Evolutionary conservation across 352 stramenopile species (phyloP).

Genomic region (Phytophthora ohioensis): DNA sequence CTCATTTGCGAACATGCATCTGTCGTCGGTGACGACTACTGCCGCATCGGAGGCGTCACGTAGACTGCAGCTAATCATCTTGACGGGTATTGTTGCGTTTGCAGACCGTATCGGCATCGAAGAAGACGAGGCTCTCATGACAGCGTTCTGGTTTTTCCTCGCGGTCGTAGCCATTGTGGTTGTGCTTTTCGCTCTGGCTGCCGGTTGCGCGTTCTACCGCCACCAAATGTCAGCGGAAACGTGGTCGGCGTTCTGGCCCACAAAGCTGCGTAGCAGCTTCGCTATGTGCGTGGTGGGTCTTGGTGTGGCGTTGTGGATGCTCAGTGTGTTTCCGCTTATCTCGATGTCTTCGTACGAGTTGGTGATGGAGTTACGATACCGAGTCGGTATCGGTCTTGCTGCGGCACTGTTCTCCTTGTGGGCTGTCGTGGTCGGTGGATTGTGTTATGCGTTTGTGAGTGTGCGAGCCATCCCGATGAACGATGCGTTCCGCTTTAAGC

Average conservation of each 20-base stretch:
- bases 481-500: constrained; percentile 54
- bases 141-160: constrained; percentile 57
- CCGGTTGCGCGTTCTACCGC: constrained; percentile 28
- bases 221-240: constrained; percentile 38
- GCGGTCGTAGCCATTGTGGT: constrained; percentile 46
- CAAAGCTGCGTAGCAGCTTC: constrained; percentile 43
- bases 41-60: constrained; percentile 41
- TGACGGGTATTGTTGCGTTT: constrained; percentile 78
- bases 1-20: constrained; percentile 71
- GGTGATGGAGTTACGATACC: constrained; percentile 69
- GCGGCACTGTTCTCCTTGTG: constrained; percentile 62
- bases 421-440: constrained; percentile 50
- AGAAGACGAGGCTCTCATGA: constrained; percentile 56
- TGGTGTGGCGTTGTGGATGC: constrained; percentile 56
- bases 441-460: constrained; percentile 52
- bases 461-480: constrained; percentile 50
- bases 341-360: constrained; percentile 69
- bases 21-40: constrained; percentile 50
- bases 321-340: constrained; percentile 66
- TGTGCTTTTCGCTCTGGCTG: constrained; percentile 47
- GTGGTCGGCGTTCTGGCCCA: constrained; percentile 33
- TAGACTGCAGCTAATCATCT: constrained; percentile 56
- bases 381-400: constrained; percentile 48
- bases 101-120: constrained; percentile 70
- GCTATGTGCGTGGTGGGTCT: constrained; percentile 64